A percentile compares a stretch with the other conserved stretches of the same genome.
Conservation (phyloP, 208 protist species). For the Strigomonas culicis region DNA sequence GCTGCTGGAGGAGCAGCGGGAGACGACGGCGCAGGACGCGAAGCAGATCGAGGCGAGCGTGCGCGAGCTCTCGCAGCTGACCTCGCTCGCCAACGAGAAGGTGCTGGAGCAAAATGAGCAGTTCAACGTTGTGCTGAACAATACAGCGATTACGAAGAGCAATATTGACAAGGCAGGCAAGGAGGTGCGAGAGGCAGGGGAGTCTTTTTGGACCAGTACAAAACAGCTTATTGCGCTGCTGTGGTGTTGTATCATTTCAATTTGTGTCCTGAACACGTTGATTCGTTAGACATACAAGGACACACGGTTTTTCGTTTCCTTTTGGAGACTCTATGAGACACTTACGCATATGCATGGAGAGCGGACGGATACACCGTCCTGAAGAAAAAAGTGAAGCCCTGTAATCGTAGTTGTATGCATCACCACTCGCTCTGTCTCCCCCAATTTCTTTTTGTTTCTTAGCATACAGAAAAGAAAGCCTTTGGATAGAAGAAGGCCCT, state of each 20-base stretch:
- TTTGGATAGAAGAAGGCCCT: too few species aligned
- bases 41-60: slow-evolving; percentile 69
- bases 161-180: slow-evolving; percentile 59
- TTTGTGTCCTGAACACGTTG: slow-evolving; percentile 26
- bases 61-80: slow-evolving; percentile 84
- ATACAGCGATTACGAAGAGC: slow-evolving; percentile 55
- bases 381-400: too few species aligned
- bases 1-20: slow-evolving; percentile 48
- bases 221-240: slow-evolving; percentile 74
- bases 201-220: slow-evolving; percentile 65
- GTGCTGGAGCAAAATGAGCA: slow-evolving; percentile 83
- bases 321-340: too few species aligned
- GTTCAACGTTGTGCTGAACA: slow-evolving; percentile 66
- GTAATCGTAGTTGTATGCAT: too few species aligned
- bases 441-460: too few species aligned
- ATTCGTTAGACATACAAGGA: not conserved
- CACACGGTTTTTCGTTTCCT: not conserved
- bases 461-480: too few species aligned
- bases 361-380: too few species aligned
- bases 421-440: too few species aligned
- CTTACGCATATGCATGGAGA: too few species aligned
- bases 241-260: slow-evolving; percentile 52
- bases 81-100: slow-evolving; percentile 77
- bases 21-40: slow-evolving; percentile 59
- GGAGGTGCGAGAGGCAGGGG: slow-evolving; percentile 54